phyloP scores from a whole-genome alignment of 2,329 filamentous ascomycete species.

The Apiospora kogelbergensis region DNA sequence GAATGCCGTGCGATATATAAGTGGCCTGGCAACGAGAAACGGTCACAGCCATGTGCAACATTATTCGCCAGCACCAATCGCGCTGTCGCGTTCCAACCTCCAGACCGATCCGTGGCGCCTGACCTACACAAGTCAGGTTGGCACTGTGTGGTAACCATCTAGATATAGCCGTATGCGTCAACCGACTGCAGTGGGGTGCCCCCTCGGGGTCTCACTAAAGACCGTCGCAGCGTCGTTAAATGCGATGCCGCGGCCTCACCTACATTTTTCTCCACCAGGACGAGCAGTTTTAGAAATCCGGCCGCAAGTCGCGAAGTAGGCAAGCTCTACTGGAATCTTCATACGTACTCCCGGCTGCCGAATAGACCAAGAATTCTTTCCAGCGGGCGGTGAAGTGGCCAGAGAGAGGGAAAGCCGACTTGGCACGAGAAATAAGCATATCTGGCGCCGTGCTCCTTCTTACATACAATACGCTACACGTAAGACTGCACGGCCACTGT shows the following conservation, averaged over 20 bases:
- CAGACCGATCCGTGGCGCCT: neutral
- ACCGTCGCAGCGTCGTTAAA: slow-evolving; percentile 3
- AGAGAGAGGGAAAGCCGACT: neutral
- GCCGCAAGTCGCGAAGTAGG: neutral
- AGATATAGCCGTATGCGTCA: neutral
- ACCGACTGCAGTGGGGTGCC: neutral
- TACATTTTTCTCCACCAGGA: neutral
- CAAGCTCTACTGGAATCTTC: neutral
- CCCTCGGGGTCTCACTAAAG: slow-evolving; percentile 11
- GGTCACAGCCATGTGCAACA: neutral
- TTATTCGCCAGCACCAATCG: neutral
- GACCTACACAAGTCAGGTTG: neutral
- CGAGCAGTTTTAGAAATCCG: neutral
- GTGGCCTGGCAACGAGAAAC: neutral
- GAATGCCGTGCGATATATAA: neutral
- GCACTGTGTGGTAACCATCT: slow-evolving; percentile 6
- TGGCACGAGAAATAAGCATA: neutral
- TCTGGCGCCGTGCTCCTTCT: neutral
- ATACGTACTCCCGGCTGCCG: neutral
- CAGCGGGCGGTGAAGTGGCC: neutral
- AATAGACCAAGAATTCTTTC: neutral
- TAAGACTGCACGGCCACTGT: slow-evolving; percentile 2
- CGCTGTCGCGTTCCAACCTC: neutral
- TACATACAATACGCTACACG: neutral
- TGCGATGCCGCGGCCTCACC: slow-evolving; percentile 8